Conservation (phyloP, 305 asterid genomes). For the Solanum hybrid region DNA sequence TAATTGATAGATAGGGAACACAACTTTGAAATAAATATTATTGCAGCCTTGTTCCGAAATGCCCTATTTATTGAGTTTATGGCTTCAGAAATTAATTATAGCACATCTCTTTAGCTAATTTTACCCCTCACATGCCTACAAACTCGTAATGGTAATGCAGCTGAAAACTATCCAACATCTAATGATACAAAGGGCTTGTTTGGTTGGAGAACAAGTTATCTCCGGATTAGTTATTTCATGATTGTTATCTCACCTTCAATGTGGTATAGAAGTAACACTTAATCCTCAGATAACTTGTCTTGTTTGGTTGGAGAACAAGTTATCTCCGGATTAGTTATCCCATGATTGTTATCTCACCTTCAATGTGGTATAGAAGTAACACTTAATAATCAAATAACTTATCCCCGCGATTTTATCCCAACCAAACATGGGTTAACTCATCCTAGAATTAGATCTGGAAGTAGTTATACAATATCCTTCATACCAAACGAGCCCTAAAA, state of each 20-base stretch:
- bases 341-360: neutral
- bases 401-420: neutral
- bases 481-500: neutral
- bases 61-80: neutral
- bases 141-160: neutral
- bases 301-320: neutral
- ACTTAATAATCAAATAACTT: neutral
- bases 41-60: neutral
- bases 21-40: neutral
- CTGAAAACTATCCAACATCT: neutral
- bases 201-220: neutral
- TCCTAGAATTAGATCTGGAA: neutral
- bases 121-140: neutral
- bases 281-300: neutral
- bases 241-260: neutral
- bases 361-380: neutral
- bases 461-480: neutral
- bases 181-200: neutral
- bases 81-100: neutral
- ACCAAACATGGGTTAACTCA: neutral
- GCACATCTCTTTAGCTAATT: neutral
- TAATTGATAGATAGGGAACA: neutral
- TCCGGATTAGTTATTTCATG: neutral
- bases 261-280: neutral
- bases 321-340: neutral